These are phyloP conservation scores for Diplotaxis tenuifolia DNA, from an alignment of 345 rosid species.

Conservation along the genomic window DNA sequence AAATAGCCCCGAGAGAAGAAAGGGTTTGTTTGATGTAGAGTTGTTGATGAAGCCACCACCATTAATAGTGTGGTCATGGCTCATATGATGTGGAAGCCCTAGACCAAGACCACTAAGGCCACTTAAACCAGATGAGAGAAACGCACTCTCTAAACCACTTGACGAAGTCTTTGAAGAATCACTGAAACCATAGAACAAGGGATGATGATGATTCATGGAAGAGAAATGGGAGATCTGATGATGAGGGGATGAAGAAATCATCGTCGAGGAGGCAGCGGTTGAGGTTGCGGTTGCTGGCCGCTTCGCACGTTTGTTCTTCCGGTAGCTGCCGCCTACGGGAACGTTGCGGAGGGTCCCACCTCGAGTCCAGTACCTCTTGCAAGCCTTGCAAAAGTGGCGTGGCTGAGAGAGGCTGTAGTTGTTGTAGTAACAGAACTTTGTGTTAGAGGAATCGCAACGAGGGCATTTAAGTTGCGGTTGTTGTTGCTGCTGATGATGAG, in stretches of 20 bases:
- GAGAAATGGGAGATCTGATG: constrained; percentile 43
- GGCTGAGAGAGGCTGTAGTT: constrained; percentile 76
- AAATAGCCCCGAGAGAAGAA: constrained; percentile 52
- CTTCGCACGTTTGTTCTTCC: constrained; percentile 67
- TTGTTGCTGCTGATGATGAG: constrained; percentile 40
- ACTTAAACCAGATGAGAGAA: constrained; percentile 44
- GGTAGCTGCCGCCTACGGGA: constrained; percentile 73
- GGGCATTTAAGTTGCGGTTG: constrained; percentile 62
- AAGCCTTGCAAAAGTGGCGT: constrained; percentile 70
- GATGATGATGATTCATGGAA: constrained; percentile 46
- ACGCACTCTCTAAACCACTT: constrained; percentile 45
- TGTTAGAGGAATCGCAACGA: constrained; percentile 71
- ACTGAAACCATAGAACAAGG: constrained; percentile 55
- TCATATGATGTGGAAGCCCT: constrained; percentile 53
- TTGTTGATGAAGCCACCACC: constrained; percentile 27
- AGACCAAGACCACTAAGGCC: constrained; percentile 55
- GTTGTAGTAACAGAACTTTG: constrained; percentile 79
- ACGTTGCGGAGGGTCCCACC: constrained; percentile 70
- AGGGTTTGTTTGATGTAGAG: constrained; percentile 39
- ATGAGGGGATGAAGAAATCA: constrained; percentile 27
- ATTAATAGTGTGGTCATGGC: constrained; percentile 21
- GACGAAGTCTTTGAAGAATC: constrained; percentile 31
- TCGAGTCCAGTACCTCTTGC: constrained; percentile 70
- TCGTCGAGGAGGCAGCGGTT: constrained; percentile 22
- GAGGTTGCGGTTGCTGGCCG: constrained; percentile 35